Percentiles rank a stretch among this genome's conserved stretches.
Evolutionary conservation across 208 protist genomes (phyloP).

Genomic region (Blastocrithidia nonstop): DNA sequence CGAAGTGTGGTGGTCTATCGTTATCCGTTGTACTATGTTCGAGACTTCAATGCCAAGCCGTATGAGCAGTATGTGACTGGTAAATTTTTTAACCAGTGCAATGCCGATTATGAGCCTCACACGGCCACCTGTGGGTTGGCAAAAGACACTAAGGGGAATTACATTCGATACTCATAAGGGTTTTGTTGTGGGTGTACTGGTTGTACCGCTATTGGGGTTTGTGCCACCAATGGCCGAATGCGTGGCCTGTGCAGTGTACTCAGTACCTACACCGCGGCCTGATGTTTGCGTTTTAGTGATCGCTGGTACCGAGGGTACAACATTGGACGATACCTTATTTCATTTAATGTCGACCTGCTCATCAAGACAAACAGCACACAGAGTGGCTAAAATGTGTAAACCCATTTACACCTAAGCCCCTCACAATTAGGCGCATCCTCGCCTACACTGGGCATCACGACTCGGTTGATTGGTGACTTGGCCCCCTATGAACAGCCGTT

Average conservation of each 20-base stretch:
- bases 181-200: slow-evolving; percentile 75
- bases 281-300: slow-evolving; percentile 63
- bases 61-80: slow-evolving; percentile 47
- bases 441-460: slow-evolving; percentile 19
- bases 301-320: slow-evolving; percentile 74
- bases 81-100: slow-evolving; percentile 34
- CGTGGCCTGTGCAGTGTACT: slow-evolving; percentile 43
- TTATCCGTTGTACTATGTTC: slow-evolving; percentile 71
- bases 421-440: slow-evolving; percentile 14
- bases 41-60: slow-evolving; percentile 75
- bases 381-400: background rate
- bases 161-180: slow-evolving; percentile 66
- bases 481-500: slow-evolving; percentile 24
- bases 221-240: slow-evolving; percentile 27
- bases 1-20: slow-evolving; percentile 49
- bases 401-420: slow-evolving; percentile 33
- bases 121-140: slow-evolving; percentile 61
- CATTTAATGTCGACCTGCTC: slow-evolving; percentile 46
- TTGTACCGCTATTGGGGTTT: slow-evolving; percentile 49
- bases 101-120: slow-evolving; percentile 17
- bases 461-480: slow-evolving; percentile 63
- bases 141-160: slow-evolving; percentile 11
- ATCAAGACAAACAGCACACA: slow-evolving; percentile 7
- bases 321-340: slow-evolving; percentile 30
- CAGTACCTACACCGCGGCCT: slow-evolving; percentile 28